Evolutionary conservation across 768 basidiomycete genomes (phyloP).

Genomic region (Collybia sp.): DNA sequence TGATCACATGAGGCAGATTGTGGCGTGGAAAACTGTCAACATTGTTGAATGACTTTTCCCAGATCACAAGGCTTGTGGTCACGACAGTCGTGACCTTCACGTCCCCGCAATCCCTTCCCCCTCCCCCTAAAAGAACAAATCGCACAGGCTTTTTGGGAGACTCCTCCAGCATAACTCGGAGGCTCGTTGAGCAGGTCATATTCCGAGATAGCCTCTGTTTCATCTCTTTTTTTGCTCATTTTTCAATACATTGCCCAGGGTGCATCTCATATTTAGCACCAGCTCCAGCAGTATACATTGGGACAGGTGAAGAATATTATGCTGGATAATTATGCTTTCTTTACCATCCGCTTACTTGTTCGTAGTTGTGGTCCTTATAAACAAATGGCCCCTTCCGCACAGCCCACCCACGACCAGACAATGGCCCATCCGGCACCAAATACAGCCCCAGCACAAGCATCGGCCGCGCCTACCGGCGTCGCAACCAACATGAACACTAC

Average conservation of each 20-base stretch:
- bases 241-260: no score
- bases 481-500: constrained; percentile 17
- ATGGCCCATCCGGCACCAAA: constrained; percentile 28
- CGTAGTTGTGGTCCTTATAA: neutral
- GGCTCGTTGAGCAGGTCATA: neutral
- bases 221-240: neutral
- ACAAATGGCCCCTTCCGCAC: constrained; percentile 15
- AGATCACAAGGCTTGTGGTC: constrained; percentile 24
- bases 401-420: constrained; percentile 32
- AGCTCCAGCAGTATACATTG: no score
- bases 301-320: no score
- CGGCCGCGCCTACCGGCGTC: constrained; percentile 19
- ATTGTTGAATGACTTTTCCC: constrained; percentile 11
- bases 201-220: neutral
- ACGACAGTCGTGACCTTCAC: constrained; percentile 26
- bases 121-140: neutral
- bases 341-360: neutral
- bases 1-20: neutral
- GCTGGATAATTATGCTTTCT: neutral
- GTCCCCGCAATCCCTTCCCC: constrained; percentile 14
- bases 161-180: neutral
- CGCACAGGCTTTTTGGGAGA: neutral
- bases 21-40: constrained; percentile 19
- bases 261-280: no score
- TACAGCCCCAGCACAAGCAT: constrained; percentile 21